Conservation (phyloP, 768 basidiomycete species). For the Leccinum pellstonianum region DNA sequence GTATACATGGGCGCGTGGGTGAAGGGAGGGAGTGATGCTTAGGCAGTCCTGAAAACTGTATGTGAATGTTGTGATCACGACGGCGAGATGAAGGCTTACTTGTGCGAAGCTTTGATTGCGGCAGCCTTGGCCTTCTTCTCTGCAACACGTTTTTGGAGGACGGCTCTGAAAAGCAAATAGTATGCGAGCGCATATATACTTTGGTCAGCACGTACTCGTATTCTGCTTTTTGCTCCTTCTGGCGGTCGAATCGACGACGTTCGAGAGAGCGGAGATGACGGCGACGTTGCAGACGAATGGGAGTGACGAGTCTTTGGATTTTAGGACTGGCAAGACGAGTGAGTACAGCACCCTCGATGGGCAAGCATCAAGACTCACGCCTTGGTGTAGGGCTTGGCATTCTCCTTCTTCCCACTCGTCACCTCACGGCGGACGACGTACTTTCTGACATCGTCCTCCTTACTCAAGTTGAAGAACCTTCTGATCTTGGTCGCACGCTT, state of each 20-base stretch:
- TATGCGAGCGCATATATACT: neutral
- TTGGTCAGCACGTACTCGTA: constrained; percentile 62
- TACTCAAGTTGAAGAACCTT: constrained; percentile 94
- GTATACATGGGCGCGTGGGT: constrained; percentile 18
- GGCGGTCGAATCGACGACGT: constrained; percentile 81
- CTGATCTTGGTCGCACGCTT: constrained; percentile 98
- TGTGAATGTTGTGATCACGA: neutral
- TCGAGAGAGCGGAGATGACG: constrained; percentile 89
- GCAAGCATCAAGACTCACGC: constrained; percentile 56
- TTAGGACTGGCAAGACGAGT: constrained; percentile 61
- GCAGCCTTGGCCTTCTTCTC: constrained; percentile 93
- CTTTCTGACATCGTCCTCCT: constrained; percentile 98
- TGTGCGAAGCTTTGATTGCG: constrained; percentile 83
- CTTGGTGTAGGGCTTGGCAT: constrained; percentile 94
- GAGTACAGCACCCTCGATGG: neutral
- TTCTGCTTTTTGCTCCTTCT: constrained; percentile 95
- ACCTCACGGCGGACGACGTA: constrained; percentile 95
- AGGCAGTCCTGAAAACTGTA: constrained; percentile 18
- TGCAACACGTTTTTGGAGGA: constrained; percentile 85
- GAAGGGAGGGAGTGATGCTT: constrained; percentile 1
- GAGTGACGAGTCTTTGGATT: constrained; percentile 96
- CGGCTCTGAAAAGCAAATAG: constrained; percentile 39
- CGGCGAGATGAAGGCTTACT: constrained; percentile 36
- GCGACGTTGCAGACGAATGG: constrained; percentile 92
- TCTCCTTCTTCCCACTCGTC: constrained; percentile 80